Conservation (phyloP, 805 yeast genomes). For the Candida schatavii region DNA sequence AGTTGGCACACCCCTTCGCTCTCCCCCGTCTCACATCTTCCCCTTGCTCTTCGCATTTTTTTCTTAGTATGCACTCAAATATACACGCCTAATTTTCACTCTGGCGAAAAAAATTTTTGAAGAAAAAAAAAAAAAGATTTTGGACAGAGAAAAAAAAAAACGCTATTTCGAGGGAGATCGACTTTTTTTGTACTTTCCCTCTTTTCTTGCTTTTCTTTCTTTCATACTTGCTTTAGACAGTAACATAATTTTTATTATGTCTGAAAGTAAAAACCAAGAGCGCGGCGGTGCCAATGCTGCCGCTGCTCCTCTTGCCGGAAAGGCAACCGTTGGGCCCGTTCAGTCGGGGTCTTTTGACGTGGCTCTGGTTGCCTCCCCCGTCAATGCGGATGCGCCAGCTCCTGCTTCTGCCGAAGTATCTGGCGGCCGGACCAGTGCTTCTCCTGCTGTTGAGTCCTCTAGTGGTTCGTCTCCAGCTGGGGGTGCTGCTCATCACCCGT, state of each 20-base stretch:
- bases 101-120: not conserved
- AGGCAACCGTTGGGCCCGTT: not conserved
- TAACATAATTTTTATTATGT: conserved; percentile 5
- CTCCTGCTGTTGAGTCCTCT: no score
- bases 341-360: no score
- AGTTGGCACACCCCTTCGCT: not conserved
- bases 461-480: conserved; percentile 4
- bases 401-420: conserved; percentile 1
- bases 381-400: not conserved
- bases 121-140: not conserved
- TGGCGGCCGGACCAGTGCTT: no score
- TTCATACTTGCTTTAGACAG: conserved; percentile 1
- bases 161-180: conserved; percentile 7
- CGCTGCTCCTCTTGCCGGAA: conserved; percentile 4
- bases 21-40: not conserved
- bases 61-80: not conserved
- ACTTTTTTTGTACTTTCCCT: not conserved
- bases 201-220: conserved; percentile 1
- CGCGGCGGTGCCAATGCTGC: conserved; percentile 4
- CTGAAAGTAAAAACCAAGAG: conserved; percentile 5
- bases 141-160: conserved; percentile 4
- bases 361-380: no score
- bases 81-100: not conserved
- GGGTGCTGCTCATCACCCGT: conserved; percentile 12
- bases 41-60: not conserved